phyloP scores from a whole-genome alignment of 2,329 filamentous ascomycete species.

The Claviceps monticola region DNA sequence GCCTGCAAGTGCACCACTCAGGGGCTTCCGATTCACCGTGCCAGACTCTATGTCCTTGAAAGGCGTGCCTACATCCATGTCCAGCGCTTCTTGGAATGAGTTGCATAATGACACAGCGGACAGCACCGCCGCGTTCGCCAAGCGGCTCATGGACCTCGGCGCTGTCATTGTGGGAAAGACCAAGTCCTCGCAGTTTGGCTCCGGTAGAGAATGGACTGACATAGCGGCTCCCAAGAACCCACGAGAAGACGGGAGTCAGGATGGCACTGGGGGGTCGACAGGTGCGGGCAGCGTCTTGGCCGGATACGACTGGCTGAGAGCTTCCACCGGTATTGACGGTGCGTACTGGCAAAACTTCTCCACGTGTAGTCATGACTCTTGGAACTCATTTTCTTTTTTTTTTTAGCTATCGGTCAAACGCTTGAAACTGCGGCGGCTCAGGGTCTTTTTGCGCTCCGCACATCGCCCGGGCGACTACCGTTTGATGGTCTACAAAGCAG shows the following conservation, averaged over 20 bases:
- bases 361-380: too few species aligned
- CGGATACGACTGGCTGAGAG: conserved; percentile 28
- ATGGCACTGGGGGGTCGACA: conserved; percentile 19
- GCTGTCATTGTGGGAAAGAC: conserved; percentile 42
- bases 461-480: conserved; percentile 8
- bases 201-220: conserved; percentile 28
- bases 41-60: conserved; percentile 20
- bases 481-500: conserved; percentile 6
- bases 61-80: conserved; percentile 42
- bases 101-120: conserved; percentile 31
- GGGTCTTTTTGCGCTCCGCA: conserved; percentile 18
- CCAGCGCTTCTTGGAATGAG: conserved; percentile 43
- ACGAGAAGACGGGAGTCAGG: conserved; percentile 32
- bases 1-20: conserved; percentile 19
- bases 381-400: too few species aligned
- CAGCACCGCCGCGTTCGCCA: conserved; percentile 34
- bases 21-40: conserved; percentile 22
- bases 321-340: conserved; percentile 24
- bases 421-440: conserved; percentile 11
- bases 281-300: conserved; percentile 25
- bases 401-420: conserved; percentile 10
- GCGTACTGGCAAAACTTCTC: conserved; percentile 4
- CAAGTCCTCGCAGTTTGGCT: conserved; percentile 33
- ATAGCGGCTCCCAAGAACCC: conserved; percentile 28
- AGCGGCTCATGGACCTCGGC: conserved; percentile 44